These are phyloP conservation scores for Neurospora sp. DNA, from an alignment of 495 filamentous ascomycete genomes.

Conservation along the genomic window DNA sequence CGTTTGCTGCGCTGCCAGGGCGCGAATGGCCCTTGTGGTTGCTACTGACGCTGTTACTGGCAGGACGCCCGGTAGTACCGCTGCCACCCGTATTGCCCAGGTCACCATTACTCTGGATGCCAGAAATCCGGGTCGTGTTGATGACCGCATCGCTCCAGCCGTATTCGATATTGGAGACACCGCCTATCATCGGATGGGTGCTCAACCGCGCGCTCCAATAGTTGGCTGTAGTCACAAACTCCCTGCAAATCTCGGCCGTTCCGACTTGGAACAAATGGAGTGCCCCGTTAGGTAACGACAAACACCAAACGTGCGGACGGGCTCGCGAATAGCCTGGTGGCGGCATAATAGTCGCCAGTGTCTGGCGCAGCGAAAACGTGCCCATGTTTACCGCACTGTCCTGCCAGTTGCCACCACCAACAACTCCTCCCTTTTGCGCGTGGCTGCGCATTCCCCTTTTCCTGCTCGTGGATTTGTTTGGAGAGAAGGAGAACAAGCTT, in stretches of 20 bases:
- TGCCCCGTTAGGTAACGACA: slow-evolving; percentile 85
- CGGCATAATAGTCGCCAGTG: slow-evolving; percentile 82
- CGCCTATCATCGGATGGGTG: slow-evolving; percentile 83
- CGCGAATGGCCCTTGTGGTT: slow-evolving; percentile 26
- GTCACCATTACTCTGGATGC: not conserved
- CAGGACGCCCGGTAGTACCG: slow-evolving; percentile 12
- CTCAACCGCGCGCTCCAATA: slow-evolving; percentile 95
- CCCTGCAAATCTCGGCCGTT: slow-evolving; percentile 85
- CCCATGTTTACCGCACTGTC: slow-evolving; percentile 84
- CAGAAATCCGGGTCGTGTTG: slow-evolving; percentile 43
- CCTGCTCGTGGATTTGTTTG: slow-evolving; percentile 60
- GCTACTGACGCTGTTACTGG: slow-evolving; percentile 10
- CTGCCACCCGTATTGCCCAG: slow-evolving; percentile 42
- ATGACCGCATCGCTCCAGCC: slow-evolving; percentile 90
- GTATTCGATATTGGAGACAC: slow-evolving; percentile 94
- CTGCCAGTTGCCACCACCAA: slow-evolving; percentile 95
- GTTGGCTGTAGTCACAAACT: slow-evolving; percentile 91
- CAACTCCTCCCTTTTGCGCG: slow-evolving; percentile 46
- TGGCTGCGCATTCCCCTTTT: slow-evolving; percentile 44
- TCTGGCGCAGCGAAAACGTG: slow-evolving; percentile 81
- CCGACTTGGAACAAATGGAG: slow-evolving; percentile 97
- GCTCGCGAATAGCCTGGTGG: slow-evolving; percentile 86
- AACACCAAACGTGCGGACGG: slow-evolving; percentile 86
- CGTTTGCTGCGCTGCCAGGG: slow-evolving; percentile 32
- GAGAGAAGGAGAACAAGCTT: slow-evolving; percentile 86